These are phyloP conservation scores for Cryoendolithus antarcticus DNA, from an alignment of 2,329 filamentous ascomycete species.

Conservation along the genomic window DNA sequence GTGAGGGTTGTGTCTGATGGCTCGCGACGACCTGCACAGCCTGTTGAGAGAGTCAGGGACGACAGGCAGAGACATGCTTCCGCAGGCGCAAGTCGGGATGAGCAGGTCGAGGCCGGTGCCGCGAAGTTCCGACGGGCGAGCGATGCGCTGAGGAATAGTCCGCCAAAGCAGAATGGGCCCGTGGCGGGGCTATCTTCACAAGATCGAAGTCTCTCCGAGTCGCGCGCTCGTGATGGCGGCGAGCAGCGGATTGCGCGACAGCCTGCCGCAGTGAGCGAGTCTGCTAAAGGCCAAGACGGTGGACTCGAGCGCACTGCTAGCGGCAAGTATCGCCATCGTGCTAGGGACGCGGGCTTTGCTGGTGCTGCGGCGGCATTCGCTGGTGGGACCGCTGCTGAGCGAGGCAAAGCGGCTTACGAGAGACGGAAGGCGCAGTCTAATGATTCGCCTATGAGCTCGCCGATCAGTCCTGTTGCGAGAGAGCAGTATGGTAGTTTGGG, in stretches of 20 bases:
- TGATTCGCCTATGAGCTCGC: constrained; percentile 8
- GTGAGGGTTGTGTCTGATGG: constrained; percentile 17
- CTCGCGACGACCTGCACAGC: constrained; percentile 7
- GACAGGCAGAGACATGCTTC: constrained; percentile 5
- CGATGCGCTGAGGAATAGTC: constrained; percentile 9
- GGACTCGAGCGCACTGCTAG: constrained; percentile 6
- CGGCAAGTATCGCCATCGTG: constrained; percentile 15
- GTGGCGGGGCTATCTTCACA: constrained; percentile 5
- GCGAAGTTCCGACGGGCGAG: constrained; percentile 7
- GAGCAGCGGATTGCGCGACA: constrained; percentile 4
- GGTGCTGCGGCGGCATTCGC: constrained; percentile 19
- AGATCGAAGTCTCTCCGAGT: constrained; percentile 1
- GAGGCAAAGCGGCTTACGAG: constrained; percentile 21
- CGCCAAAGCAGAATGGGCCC: constrained; percentile 1
- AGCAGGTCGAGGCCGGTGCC: constrained; percentile 1
- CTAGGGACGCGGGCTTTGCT: constrained; percentile 21
- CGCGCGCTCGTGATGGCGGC: constrained; percentile 3
- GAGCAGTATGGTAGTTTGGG: constrained; percentile 15
- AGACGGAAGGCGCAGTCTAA: constrained; percentile 13
- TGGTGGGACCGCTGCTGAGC: constrained; percentile 12
- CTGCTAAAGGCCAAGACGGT: constrained; percentile 1
- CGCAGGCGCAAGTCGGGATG: constrained; percentile 1
- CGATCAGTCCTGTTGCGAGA: constrained; percentile 9
- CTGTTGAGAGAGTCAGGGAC: constrained; percentile 1
- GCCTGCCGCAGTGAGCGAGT: not conserved